These are phyloP conservation scores for Pyrenula aspistea DNA, from an alignment of 495 filamentous ascomycete species.

Conservation along the genomic window DNA sequence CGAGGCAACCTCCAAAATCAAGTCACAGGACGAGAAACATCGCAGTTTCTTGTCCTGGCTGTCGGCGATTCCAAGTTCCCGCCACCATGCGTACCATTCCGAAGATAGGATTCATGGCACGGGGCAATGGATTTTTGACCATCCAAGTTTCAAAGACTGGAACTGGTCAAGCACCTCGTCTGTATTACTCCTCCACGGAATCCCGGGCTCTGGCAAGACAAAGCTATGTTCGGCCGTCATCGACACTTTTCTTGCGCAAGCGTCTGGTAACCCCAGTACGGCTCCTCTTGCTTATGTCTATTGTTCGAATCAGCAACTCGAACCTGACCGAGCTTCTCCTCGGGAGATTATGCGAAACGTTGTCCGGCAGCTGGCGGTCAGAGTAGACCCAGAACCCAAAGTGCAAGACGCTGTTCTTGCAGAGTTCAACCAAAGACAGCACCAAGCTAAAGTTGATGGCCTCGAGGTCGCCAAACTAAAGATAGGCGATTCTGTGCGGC, in stretches of 20 bases:
- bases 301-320: constrained; percentile 13
- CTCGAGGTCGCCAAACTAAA: background rate
- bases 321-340: constrained; percentile 13
- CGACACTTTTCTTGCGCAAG: constrained; percentile 5
- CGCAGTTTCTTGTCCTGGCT: constrained; percentile 5
- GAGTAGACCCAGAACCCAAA: background rate
- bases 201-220: constrained; percentile 21
- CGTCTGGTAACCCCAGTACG: background rate
- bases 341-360: constrained; percentile 15
- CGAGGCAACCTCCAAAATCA: background rate
- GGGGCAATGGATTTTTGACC: constrained; percentile 5
- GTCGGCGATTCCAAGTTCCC: constrained; percentile 2
- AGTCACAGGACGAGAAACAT: background rate
- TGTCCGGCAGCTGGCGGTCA: constrained; percentile 12
- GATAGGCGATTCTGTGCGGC: background rate
- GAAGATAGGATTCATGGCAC: constrained; percentile 2
- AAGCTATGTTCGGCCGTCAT: constrained; percentile 16
- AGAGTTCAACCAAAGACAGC: background rate
- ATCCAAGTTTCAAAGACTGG: constrained; percentile 6
- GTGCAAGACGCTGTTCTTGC: background rate
- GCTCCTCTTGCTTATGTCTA: constrained; percentile 13
- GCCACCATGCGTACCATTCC: constrained; percentile 3
- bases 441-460: background rate
- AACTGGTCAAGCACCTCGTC: constrained; percentile 4
- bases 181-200: constrained; percentile 20